A percentile compares a stretch with the other conserved stretches of the same genome.
Evolutionary conservation across 2,329 filamentous ascomycete genomes (phyloP).

Genomic region (Macrophomina pseudophaseolina): DNA sequence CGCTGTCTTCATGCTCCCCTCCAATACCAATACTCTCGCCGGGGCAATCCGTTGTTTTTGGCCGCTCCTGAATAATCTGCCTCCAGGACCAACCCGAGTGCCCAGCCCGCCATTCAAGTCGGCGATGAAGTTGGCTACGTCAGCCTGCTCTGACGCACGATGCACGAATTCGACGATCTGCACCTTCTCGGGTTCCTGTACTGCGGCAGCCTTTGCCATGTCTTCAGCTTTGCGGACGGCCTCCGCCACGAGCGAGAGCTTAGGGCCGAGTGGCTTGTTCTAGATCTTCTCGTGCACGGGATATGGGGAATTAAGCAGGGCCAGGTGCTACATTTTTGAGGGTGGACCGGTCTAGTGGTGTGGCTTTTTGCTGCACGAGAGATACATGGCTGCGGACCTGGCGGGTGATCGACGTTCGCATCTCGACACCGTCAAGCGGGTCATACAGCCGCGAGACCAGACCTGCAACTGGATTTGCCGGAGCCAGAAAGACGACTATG

Average conservation of each 20-base stretch:
- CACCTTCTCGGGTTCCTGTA: constrained; percentile 50
- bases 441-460: too few relatives aligned
- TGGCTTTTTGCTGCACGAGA: too few relatives aligned
- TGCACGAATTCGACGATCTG: constrained; percentile 60
- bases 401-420: too few relatives aligned
- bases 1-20: constrained; percentile 42
- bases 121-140: constrained; percentile 63
- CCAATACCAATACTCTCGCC: constrained; percentile 57
- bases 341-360: too few relatives aligned
- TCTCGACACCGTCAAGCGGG: too few relatives aligned
- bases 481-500: too few relatives aligned
- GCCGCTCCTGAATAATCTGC: constrained; percentile 61
- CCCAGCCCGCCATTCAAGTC: constrained; percentile 56
- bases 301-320: constrained; percentile 47
- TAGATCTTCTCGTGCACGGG: constrained; percentile 49
- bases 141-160: constrained; percentile 61
- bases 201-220: constrained; percentile 51
- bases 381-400: too few relatives aligned
- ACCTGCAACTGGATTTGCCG: too few relatives aligned
- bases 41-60: constrained; percentile 66
- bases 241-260: constrained; percentile 58
- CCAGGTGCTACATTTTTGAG: constrained; percentile 61
- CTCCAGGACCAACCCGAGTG: constrained; percentile 58
- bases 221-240: constrained; percentile 54
- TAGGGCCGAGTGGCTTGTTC: constrained; percentile 53